Evolutionary conservation across 192 early-diverging fungal genomes (phyloP), one percentile per base, ranked within the genome.

Genomic region (Polychytrium aggregatum): DNA sequence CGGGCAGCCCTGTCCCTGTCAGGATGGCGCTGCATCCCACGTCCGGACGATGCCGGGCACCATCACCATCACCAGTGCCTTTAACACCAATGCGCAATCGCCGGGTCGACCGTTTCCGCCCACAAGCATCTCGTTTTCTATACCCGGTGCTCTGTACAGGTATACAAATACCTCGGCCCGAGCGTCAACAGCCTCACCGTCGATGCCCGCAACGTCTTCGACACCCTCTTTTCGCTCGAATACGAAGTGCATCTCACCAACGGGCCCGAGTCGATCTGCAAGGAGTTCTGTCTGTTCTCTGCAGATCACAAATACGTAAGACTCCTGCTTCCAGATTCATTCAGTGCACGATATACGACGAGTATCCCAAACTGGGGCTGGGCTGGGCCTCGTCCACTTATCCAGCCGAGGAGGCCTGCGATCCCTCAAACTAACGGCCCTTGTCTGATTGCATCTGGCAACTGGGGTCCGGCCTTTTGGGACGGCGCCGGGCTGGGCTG

Each of bases 281-380:
- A 68, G 43, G 82, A 85, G 44, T 85, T 85, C 56, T 73, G 76
- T 26, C 55, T 84, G 2, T 72, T 84, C 35, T 74, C 82, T 26
- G 52, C 52, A 29, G 61, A 82, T 50, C 52, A 63, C 2, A 51
- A 57, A 36, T 67, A 65, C 60, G 76, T 81, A 64, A 61, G 65
- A 46, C 10, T 24, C 28, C 31, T 36, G 8, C 16, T 37, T n/a
- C n/a, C n/a, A n/a, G n/a, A n/a, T n/a, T n/a, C n/a, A n/a, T n/a
- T n/a, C n/a, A n/a, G n/a, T n/a, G n/a, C n/a, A n/a, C n/a, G n/a
- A n/a, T n/a, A n/a, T n/a, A n/a, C n/a, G n/a, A n/a, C n/a, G n/a
- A n/a, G n/a, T n/a, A n/a, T n/a, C n/a, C n/a, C n/a, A n/a, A n/a
- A n/a, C n/a, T n/a, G n/a, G n/a, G n/a, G n/a, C n/a, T n/a, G n/a